Evolutionary conservation across 2,329 filamentous ascomycete species (phyloP), one percentile per base, ranked within the genome.

Genomic region (Dothidotthia symphoricarpi): DNA sequence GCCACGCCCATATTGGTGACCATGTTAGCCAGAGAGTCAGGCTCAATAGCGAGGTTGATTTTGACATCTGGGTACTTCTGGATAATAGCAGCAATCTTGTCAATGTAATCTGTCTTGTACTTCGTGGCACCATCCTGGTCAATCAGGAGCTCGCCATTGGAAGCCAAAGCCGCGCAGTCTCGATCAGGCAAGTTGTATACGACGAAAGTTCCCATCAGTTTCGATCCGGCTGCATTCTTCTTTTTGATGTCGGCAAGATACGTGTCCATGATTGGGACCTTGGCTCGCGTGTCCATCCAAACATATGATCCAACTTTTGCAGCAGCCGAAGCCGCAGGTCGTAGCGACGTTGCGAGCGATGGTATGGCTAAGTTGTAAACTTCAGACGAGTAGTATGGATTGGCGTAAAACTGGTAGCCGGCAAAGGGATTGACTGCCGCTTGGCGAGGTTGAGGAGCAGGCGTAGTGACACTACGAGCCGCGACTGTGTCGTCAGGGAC

Each of bases 121-220:
- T 74, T 71, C 25, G 66, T 69, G 22, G 70, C 63, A 14, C 75
- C 68, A 34, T 75, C 63, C 39, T 81, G 63, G 41, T 74, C 77
- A 40, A 81, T 76, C 14, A 70, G 66, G 30, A 79, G 74, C 61
- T 83, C 80, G 43, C 80, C 80, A 55, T 82, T 82, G 46, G 79
- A 82, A 11, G 80, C 79, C 51, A 77, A 69, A 33, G 80, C 80
- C 11, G 80, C 75, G 55, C 80, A 83, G 57, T 83, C 80, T 58
- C 80, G 76, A 51, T 81, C 78, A 29, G 80, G 80, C 10, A 83
- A 66, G 57, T 83, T 75, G 61, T 83, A 83, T 36, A 83, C 76
- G 37, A 83, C 80, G 36, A 82, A 75, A 2, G 69, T 70, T 13
- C 71, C 73, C 13, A 73, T 69, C 39, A 73, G 69, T 34, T 59